These are phyloP conservation scores for Phalaenopsis hybrid DNA, from an alignment of 116 monocot genomes.

Conservation along the genomic window DNA sequence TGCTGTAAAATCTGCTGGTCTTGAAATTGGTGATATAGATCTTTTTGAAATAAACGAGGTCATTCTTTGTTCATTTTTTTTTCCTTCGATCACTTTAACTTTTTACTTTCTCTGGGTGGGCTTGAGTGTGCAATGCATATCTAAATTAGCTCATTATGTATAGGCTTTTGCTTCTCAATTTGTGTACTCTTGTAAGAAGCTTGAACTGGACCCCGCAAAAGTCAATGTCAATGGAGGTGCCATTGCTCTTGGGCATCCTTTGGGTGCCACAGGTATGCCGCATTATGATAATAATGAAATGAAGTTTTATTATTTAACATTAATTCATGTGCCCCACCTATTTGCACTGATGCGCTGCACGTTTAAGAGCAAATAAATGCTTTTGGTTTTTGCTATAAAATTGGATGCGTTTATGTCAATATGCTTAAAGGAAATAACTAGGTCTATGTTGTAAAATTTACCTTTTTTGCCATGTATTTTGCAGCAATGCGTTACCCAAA, in stretches of 20 bases:
- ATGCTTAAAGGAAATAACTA: background rate
- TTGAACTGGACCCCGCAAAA: slow-evolving; percentile 68
- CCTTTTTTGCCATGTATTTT: too few relatives aligned
- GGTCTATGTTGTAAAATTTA: too few relatives aligned
- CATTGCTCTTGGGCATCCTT: slow-evolving; percentile 89
- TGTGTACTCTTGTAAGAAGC: slow-evolving; percentile 75
- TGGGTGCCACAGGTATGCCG: slow-evolving; percentile 82
- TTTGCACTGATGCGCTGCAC: background rate
- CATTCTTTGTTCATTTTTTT: background rate
- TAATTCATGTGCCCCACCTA: background rate
- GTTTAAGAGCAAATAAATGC: background rate
- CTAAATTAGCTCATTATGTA: slow-evolving; percentile 1
- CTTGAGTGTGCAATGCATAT: background rate
- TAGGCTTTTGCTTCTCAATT: slow-evolving; percentile 95
- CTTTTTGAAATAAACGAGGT: slow-evolving; percentile 98
- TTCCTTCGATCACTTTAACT: background rate
- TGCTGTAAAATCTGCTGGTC: slow-evolving; percentile 81
- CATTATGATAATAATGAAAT: background rate
- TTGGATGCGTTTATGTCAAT: background rate
- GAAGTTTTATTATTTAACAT: background rate
- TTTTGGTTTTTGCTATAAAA: background rate
- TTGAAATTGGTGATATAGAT: slow-evolving; percentile 83
- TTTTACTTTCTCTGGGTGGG: background rate
- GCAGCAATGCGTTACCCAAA: too few relatives aligned
- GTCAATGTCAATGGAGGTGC: slow-evolving; percentile 98